Evolutionary conservation across 2,329 filamentous ascomycete species (phyloP).

Genomic region (Setomelanomma holmii): DNA sequence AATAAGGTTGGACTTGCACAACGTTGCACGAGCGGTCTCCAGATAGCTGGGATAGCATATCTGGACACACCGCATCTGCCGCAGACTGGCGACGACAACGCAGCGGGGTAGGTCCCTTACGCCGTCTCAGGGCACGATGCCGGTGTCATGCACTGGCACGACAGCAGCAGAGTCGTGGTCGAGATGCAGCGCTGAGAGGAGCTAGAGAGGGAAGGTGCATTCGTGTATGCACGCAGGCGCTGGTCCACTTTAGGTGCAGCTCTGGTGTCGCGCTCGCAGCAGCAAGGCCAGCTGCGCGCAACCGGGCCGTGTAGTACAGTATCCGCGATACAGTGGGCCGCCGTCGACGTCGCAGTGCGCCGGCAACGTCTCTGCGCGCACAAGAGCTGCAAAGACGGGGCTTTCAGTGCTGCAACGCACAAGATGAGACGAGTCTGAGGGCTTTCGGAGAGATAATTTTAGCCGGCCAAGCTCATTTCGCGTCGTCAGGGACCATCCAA

Average conservation of each 20-base stretch:
- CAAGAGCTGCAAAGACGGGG: constrained; percentile 5
- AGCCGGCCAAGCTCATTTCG: constrained; percentile 39
- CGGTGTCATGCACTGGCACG: constrained; percentile 11
- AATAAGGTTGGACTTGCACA: neutral
- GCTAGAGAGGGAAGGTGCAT: constrained; percentile 5
- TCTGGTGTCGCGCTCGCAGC: constrained; percentile 15
- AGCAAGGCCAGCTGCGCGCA: constrained; percentile 17
- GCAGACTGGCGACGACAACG: neutral
- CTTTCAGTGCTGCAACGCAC: constrained; percentile 6
- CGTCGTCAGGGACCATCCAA: constrained; percentile 30
- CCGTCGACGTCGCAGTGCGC: neutral
- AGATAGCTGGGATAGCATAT: neutral
- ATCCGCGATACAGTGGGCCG: neutral
- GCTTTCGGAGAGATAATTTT: constrained; percentile 35
- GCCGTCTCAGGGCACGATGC: constrained; percentile 6
- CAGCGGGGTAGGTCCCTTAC: constrained; percentile 1
- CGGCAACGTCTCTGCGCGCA: constrained; percentile 3
- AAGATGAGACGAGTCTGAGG: constrained; percentile 20
- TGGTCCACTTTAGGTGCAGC: constrained; percentile 9
- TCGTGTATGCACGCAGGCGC: constrained; percentile 16
- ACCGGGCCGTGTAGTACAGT: constrained; percentile 11
- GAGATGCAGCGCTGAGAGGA: constrained; percentile 2
- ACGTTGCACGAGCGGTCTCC: neutral
- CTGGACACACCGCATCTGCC: neutral
- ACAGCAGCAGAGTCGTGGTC: neutral